Evolutionary conservation across 208 protist genomes (phyloP), one percentile per base, ranked within the genome.

Genomic region (Wallacemonas rigidus): DNA sequence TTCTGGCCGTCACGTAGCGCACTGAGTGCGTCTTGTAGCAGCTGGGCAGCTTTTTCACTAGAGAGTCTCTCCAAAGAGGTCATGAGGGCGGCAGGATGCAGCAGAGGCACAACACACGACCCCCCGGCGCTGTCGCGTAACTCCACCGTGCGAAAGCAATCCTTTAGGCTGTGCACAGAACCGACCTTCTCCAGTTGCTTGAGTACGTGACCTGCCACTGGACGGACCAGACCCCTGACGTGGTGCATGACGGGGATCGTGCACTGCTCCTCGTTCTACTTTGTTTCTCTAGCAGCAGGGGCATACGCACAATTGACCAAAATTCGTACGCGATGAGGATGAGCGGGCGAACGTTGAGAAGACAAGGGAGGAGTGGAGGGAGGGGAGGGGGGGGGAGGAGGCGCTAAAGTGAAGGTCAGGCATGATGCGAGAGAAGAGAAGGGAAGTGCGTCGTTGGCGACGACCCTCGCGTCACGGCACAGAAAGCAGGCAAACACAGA

Each of bases 171-270:
- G 50, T 69, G 64, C n/a, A 44, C 36, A 14, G 64, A 9, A 8
- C 50, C 14, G 43, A 41, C 15, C 7, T 50, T 6, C 26, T 65
- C 60, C 3, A 65, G 38, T 8, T 50, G 36, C 43, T 53, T 65
- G 39, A 91, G 68, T 2, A 67, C 60, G 2, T 54, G 43, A 9
- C 61, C 54, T 9, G 83, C 79, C 0, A 73, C 74, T 1, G 67
- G 80, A 3, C 79, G 78, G 3, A 90, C 80, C 17, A 92, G 72
- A 15, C 83, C 84, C 38, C 85, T 81, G 12, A 86, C 73, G 45
- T 92, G 82, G 63, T 92, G 81, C 87, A 92, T 92, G 26, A 26
- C 26, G 0, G 26, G 26, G 26, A 26, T 26, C 26, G 26, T 26
- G 26, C 26, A 26, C 14, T 36, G 15, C 48, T 26, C 26, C 26